Evolutionary conservation across 345 rosid species (phyloP), one percentile per base, ranked within the genome.

Genomic region (Ceriops decandra): DNA sequence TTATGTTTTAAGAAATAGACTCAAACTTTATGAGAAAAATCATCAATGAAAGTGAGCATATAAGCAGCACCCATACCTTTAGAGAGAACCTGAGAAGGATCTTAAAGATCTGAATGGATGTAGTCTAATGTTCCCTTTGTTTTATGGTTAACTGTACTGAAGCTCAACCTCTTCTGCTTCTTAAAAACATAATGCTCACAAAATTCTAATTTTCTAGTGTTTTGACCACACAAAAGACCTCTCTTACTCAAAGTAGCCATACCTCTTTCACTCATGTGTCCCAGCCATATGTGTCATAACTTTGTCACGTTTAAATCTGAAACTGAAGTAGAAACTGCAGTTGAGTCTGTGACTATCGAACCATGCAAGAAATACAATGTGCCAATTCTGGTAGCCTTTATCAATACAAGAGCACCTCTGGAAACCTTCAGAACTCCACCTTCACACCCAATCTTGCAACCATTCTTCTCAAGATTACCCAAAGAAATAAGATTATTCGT

Each of bases 101-200:
- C 51, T 13, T 11, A 66, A 0, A 53, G 32, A 2, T 67, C 35
- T 6, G 19, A n/a, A 15, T 67, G 35, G 3, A 67, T 56, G 7
- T 56, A 67, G 15, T 36, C n/a, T 0, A 56, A 1, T 5, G 24
- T 67, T 0, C 28, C 35, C 7, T 22, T 17, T 1, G 26, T 36
- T 1, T 3, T 13, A 4, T 22, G 24, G 1, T 6, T 1, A 0
- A 2, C 10, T 1, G 8, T 35, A 1, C 7, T 8, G 0, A 56
- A 67, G 2, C 17, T 67, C 1, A 36, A 17, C 27, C 62, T 36
- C 10, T 21, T 11, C 6, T 26, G 11, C 33, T 26, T 36, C 2
- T 28, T 0, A 24, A 24, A 24, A 24, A 24, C 0, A 24, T 0
- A 24, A 24, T 24, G 24, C 47, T 52, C 24, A 52, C 3, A 20